phyloP scores from a whole-genome alignment of 176 grass and related monocot species.

The Cenchrus americanus region DNA sequence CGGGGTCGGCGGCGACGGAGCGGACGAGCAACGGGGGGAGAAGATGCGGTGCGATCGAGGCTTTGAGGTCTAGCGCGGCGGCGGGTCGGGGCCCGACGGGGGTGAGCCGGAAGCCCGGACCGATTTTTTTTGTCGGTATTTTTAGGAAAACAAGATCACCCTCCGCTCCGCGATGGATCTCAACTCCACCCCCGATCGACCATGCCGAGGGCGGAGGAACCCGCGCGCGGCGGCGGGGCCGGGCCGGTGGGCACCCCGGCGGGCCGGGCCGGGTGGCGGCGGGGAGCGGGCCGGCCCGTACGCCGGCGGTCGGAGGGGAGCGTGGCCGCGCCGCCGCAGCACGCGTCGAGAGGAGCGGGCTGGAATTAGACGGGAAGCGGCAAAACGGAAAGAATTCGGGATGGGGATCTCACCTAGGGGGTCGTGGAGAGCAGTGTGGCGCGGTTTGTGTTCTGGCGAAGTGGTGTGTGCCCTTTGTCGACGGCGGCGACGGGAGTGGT shows the following conservation, averaged over 20 bases:
- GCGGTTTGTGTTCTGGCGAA: too few relatives aligned
- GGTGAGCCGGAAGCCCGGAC: conserved; percentile 14
- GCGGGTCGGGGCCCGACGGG: conserved; percentile 16
- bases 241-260: too few relatives aligned
- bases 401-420: too few relatives aligned
- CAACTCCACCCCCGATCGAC: neutral
- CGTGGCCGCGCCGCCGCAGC: neutral
- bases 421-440: too few relatives aligned
- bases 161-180: neutral
- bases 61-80: conserved; percentile 35
- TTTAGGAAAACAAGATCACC: neutral
- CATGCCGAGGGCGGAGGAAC: neutral
- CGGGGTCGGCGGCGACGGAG: conserved; percentile 20
- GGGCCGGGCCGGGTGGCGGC: too few relatives aligned
- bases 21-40: neutral
- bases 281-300: neutral
- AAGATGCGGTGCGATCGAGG: conserved; percentile 32
- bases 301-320: neutral
- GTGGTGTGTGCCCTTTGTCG: too few relatives aligned
- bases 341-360: neutral
- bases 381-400: too few relatives aligned
- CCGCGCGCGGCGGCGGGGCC: neutral
- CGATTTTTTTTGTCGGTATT: neutral
- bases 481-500: too few relatives aligned
- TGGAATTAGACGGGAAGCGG: too few relatives aligned